phyloP scores from a whole-genome alignment of 306 rosid species.

The Sindora glabra region DNA sequence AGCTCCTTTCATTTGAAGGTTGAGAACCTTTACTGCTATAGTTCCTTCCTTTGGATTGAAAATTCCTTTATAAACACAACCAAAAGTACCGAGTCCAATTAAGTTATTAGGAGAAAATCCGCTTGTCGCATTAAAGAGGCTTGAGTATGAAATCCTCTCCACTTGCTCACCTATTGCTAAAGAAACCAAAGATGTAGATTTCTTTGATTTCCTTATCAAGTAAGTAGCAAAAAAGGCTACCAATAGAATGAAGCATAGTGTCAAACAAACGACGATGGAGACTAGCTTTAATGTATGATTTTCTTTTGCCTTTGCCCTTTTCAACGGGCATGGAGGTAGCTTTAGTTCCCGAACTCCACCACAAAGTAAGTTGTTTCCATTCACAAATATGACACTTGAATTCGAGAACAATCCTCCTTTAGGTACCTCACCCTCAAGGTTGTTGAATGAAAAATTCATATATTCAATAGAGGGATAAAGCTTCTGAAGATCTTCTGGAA shows the following conservation, averaged over 20 bases:
- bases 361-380: not conserved
- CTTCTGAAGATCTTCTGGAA: not conserved
- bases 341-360: not conserved
- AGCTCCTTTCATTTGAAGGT: no score
- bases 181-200: not conserved
- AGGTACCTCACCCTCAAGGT: not conserved
- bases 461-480: not conserved
- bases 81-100: constrained; percentile 11
- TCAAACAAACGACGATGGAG: not conserved
- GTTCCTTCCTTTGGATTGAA: no score
- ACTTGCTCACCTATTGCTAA: not conserved
- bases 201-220: not conserved
- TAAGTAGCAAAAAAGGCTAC: not conserved
- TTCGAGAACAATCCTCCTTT: not conserved
- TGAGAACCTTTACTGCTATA: no score
- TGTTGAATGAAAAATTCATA: not conserved
- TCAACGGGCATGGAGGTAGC: not conserved
- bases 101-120: not conserved
- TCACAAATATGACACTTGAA: not conserved
- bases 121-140: not conserved
- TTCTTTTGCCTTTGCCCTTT: not conserved
- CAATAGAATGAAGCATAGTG: not conserved
- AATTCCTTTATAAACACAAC: no score
- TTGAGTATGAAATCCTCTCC: not conserved
- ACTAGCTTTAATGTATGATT: not conserved